These are phyloP conservation scores for Microsporum ferrugineum DNA, from an alignment of 2,329 filamentous ascomycete species.

Conservation along the genomic window DNA sequence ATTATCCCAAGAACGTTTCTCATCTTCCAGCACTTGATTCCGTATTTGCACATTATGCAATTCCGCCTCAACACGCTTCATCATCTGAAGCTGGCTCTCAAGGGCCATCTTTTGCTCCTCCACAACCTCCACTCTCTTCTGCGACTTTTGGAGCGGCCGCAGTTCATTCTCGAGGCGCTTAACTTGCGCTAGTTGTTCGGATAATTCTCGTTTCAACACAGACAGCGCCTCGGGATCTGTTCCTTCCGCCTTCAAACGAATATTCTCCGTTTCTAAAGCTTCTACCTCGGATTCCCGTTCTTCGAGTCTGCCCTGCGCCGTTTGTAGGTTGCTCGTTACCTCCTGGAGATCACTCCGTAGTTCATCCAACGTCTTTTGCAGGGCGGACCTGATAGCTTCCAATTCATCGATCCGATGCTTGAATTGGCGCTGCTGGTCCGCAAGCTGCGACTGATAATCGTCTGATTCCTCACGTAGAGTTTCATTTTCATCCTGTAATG, in stretches of 20 bases:
- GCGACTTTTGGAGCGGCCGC: slow-evolving; percentile 65
- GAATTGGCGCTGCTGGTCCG: slow-evolving; percentile 56
- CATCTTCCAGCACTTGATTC: slow-evolving; percentile 76
- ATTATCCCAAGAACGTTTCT: slow-evolving; percentile 73
- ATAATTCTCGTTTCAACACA: slow-evolving; percentile 76
- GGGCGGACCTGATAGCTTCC: slow-evolving; percentile 47
- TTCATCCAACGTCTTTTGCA: slow-evolving; percentile 45
- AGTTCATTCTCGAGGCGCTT: slow-evolving; percentile 74
- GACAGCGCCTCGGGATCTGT: slow-evolving; percentile 76
- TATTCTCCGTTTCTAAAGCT: slow-evolving; percentile 67
- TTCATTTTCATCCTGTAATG: slow-evolving; percentile 57
- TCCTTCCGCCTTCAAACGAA: slow-evolving; percentile 73
- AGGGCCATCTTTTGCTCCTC: slow-evolving; percentile 88
- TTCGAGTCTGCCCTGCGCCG: slow-evolving; percentile 54
- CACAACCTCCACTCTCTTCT: slow-evolving; percentile 82
- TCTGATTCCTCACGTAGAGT: slow-evolving; percentile 69
- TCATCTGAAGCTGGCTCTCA: slow-evolving; percentile 62
- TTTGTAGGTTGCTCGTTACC: slow-evolving; percentile 45
- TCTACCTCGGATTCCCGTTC: slow-evolving; percentile 62
- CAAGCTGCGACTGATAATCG: slow-evolving; percentile 64
- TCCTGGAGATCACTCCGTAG: slow-evolving; percentile 45
- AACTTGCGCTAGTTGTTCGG: slow-evolving; percentile 87
- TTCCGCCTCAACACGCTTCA: slow-evolving; percentile 63
- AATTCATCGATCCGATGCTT: slow-evolving; percentile 49
- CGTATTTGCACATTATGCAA: slow-evolving; percentile 70